These are phyloP conservation scores for Ophiocordyceps camponoti-rufipedis DNA, from an alignment of 2,329 filamentous ascomycete genomes.

Conservation along the genomic window DNA sequence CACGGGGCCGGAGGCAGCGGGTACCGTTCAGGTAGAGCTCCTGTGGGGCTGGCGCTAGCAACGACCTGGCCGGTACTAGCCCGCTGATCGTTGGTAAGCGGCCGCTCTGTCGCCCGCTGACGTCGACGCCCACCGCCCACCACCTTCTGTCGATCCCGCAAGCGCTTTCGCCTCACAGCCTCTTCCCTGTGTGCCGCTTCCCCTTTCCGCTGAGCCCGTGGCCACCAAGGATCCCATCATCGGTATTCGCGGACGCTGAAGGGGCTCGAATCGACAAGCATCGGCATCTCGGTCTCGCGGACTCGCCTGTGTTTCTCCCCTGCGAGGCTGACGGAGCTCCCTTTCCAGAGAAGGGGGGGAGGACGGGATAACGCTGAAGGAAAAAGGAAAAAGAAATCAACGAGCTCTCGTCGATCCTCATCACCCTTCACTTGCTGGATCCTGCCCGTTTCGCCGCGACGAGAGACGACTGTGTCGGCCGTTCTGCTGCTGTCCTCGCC, in stretches of 20 bases:
- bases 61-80: neutral
- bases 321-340: slow-evolving; percentile 4
- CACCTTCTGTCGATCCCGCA: slow-evolving; percentile 2
- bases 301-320: neutral
- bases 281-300: neutral
- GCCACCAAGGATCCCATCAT: neutral
- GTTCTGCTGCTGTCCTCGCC: neutral
- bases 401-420: slow-evolving; percentile 1
- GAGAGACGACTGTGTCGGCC: slow-evolving; percentile 3
- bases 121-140: slow-evolving; percentile 1
- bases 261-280: neutral
- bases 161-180: slow-evolving; percentile 2
- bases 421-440: neutral
- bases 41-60: neutral
- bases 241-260: neutral
- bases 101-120: slow-evolving; percentile 1
- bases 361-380: neutral
- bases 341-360: neutral
- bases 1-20: neutral
- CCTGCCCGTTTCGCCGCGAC: slow-evolving; percentile 1
- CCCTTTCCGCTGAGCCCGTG: too few relatives aligned
- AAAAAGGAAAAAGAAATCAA: neutral
- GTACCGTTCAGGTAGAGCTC: neutral
- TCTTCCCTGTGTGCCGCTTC: neutral
- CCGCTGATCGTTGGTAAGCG: neutral